These are phyloP conservation scores for Cyberlindnera mycetangii DNA, from an alignment of 805 yeast species.

Conservation along the genomic window DNA sequence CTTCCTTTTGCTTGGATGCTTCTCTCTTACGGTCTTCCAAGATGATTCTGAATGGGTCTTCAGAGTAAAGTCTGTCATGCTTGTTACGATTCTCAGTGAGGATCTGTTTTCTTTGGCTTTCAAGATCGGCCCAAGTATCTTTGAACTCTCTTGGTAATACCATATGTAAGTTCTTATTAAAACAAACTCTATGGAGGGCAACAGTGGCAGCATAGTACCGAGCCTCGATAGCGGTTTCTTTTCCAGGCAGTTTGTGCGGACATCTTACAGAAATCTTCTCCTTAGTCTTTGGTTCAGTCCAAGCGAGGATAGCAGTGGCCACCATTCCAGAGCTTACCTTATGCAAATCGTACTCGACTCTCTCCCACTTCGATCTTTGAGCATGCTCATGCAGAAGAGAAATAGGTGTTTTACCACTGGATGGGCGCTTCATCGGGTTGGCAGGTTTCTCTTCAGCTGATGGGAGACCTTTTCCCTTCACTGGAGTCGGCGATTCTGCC, in stretches of 20 bases:
- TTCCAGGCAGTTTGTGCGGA: constrained; percentile 53
- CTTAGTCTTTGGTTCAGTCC: constrained; percentile 79
- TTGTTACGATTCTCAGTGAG: constrained; percentile 42
- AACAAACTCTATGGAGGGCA: constrained; percentile 75
- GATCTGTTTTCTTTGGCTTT: constrained; percentile 51
- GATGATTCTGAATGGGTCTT: constrained; percentile 74
- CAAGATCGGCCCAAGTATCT: constrained; percentile 73
- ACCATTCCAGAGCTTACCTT: constrained; percentile 53
- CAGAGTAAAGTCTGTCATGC: constrained; percentile 53
- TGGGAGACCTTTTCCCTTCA: constrained; percentile 7
- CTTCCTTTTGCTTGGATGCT: constrained; percentile 44
- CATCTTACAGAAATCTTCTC: constrained; percentile 58
- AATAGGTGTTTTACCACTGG: constrained; percentile 80
- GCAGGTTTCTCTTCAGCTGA: constrained; percentile 6
- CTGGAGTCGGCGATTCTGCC: constrained; percentile 3
- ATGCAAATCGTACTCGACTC: constrained; percentile 73
- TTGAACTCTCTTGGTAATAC: constrained; percentile 82
- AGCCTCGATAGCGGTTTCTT: constrained; percentile 84
- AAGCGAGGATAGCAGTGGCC: constrained; percentile 62
- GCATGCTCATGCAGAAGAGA: constrained; percentile 82
- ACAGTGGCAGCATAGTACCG: constrained; percentile 89
- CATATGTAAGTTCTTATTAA: constrained; percentile 80
- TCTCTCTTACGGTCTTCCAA: constrained; percentile 52
- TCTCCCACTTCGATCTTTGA: constrained; percentile 87
- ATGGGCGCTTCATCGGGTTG: constrained; percentile 23